phyloP scores from a whole-genome alignment of 805 yeast genomes.

The Monosporozyma servazzii region DNA sequence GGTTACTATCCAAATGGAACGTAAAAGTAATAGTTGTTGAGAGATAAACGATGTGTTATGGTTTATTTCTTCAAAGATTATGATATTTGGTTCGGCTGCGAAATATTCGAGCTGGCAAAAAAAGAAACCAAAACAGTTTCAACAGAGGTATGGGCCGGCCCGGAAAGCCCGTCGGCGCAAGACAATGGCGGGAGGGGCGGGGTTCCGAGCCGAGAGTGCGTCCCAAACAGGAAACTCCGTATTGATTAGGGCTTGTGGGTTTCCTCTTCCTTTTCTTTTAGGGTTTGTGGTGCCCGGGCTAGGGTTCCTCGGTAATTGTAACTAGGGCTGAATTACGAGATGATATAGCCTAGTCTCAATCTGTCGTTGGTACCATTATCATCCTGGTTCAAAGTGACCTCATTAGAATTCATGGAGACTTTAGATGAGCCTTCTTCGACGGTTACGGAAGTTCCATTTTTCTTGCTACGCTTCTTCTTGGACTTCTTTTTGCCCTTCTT shows the following conservation, averaged over 20 bases:
- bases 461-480: neutral
- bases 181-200: no score
- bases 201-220: no score
- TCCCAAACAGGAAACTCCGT: no score
- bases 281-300: neutral
- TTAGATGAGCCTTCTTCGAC: neutral
- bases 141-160: no score
- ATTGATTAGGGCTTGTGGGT: neutral
- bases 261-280: neutral
- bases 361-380: neutral
- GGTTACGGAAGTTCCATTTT: neutral
- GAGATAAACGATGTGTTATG: no score
- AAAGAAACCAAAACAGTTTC: no score
- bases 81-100: no score
- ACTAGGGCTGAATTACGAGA: neutral
- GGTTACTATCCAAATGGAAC: no score
- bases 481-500: neutral
- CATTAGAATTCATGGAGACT: neutral
- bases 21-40: no score
- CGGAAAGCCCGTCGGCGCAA: no score
- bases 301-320: neutral
- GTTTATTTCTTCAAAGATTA: no score
- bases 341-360: conserved; percentile 5
- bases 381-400: neutral
- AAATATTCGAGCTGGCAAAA: no score